These are phyloP conservation scores for Dactylellina leptospora DNA, from an alignment of 2,329 filamentous ascomycete genomes.

Conservation along the genomic window DNA sequence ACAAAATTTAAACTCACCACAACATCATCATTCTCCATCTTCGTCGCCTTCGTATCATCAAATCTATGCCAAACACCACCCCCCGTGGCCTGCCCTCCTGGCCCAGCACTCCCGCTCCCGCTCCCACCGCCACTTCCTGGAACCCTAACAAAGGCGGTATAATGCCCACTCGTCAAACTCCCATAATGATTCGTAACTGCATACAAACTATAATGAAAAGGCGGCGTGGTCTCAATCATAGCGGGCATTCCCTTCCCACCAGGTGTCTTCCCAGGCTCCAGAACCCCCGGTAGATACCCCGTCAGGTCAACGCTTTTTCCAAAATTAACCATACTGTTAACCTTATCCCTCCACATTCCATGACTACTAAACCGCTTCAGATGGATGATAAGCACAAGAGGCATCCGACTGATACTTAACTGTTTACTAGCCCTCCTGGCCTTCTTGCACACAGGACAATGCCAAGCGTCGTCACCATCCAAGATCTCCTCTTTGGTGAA, in stretches of 20 bases:
- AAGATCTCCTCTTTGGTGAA: slow-evolving; percentile 75
- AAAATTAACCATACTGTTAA: slow-evolving; percentile 76
- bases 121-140: slow-evolving; percentile 86
- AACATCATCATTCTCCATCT: slow-evolving; percentile 55
- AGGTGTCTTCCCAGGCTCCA: slow-evolving; percentile 56
- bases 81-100: neutral
- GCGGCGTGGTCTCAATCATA: slow-evolving; percentile 64
- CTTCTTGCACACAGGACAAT: slow-evolving; percentile 77
- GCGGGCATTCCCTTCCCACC: slow-evolving; percentile 57
- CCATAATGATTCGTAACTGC: slow-evolving; percentile 83
- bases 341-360: slow-evolving; percentile 70
- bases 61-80: slow-evolving; percentile 81
- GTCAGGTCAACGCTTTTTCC: slow-evolving; percentile 75
- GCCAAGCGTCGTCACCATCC: slow-evolving; percentile 73
- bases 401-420: slow-evolving; percentile 78
- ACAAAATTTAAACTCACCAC: slow-evolving; percentile 54
- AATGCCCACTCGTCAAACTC: slow-evolving; percentile 77
- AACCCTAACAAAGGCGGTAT: slow-evolving; percentile 75
- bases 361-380: slow-evolving; percentile 74
- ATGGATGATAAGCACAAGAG: slow-evolving; percentile 79
- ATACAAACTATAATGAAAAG: slow-evolving; percentile 84
- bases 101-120: slow-evolving; percentile 62
- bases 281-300: slow-evolving; percentile 65
- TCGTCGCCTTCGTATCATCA: slow-evolving; percentile 72
- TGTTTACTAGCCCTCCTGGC: slow-evolving; percentile 74